Evolutionary conservation across 2,329 filamentous ascomycete species (phyloP), one percentile per base, ranked within the genome.

Genomic region (Hypocreales sp.): DNA sequence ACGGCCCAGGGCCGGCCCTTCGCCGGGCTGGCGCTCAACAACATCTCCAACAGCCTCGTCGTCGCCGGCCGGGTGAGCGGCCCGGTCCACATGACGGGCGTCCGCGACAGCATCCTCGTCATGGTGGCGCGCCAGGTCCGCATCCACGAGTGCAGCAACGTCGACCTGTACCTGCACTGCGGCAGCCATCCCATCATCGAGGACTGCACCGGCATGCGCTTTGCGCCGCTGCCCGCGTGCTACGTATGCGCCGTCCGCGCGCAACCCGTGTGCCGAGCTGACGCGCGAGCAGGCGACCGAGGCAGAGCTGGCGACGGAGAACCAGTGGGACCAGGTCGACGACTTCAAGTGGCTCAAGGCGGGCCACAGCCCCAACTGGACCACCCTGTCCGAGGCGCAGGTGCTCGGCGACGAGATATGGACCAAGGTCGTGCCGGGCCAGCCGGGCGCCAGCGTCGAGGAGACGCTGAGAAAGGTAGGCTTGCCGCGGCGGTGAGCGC

Each of bases 341-440:
- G 90, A 98, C 50, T 98, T 98, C 62, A 92, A 92, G 55, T 95
- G 90, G 90, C 67, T 94, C 36, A 92, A 86, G 51, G 64, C 69
- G 11, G 82, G 80, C 31, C 71, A 72, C 17, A 94, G 82, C 45
- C 90, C 90, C 3, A 86, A 98, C 46, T 98, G 87, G 83, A 69
- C 61, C 19, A 53, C 82, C 3, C 40, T 95, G 14, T 58, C 69
- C 2, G 64, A 72, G 28, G 59, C 60, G 1, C 57, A 75, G 29
- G 64, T 65, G 15, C 53, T 87, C 9, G 39, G 54, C 0, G 68
- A 76, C 2, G 58, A 67, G 2, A 57, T 78, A 1, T 93, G 84
- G 84, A 67, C 60, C 26, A 64, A 69, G 18, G 60, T 73, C 8
- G 69, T 86, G 8, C 67, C 67, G 8, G 77, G 77, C 7, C 66